phyloP scores from a whole-genome alignment of 495 filamentous ascomycete genomes.

The Annulohypoxylon maeteangense region DNA sequence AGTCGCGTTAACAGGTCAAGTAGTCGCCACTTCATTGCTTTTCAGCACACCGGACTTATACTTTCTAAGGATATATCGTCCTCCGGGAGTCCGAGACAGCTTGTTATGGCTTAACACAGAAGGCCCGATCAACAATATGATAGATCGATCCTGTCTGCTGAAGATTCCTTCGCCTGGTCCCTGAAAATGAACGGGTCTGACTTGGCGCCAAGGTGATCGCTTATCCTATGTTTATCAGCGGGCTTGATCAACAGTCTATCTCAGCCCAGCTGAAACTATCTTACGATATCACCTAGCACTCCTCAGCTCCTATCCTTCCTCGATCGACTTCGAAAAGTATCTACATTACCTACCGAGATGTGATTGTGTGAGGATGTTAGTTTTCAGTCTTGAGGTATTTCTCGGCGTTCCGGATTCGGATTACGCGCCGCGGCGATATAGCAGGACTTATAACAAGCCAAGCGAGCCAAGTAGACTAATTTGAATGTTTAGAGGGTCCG shows the following conservation, averaged over 20 bases:
- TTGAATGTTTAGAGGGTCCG: slow-evolving; percentile 23
- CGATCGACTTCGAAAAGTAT: not conserved
- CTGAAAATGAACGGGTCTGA: slow-evolving; percentile 2
- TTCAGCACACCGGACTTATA: not conserved
- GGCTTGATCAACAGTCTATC: not conserved
- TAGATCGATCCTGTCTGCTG: slow-evolving; percentile 19
- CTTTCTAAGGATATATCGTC: not conserved
- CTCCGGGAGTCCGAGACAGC: not conserved
- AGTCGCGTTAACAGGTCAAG: slow-evolving; percentile 4
- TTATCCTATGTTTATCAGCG: not conserved
- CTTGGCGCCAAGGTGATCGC: slow-evolving; percentile 22
- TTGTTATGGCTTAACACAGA: slow-evolving; percentile 19
- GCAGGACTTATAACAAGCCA: slow-evolving; percentile 25
- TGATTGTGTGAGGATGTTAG: not conserved
- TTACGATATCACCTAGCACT: not conserved
- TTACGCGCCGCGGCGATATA: not conserved
- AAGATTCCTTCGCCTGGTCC: slow-evolving; percentile 12
- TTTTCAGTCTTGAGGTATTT: not conserved
- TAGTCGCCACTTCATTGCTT: not conserved
- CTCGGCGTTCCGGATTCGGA: not conserved
- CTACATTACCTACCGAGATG: not conserved
- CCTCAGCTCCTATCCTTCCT: not conserved
- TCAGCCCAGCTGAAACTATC: not conserved
- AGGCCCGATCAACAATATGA: slow-evolving; percentile 29
- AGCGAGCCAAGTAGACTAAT: slow-evolving; percentile 36